These are phyloP conservation scores for Microbotryum silenes-acaulis DNA, from an alignment of 1,284 basidiomycete genomes.

Conservation along the genomic window DNA sequence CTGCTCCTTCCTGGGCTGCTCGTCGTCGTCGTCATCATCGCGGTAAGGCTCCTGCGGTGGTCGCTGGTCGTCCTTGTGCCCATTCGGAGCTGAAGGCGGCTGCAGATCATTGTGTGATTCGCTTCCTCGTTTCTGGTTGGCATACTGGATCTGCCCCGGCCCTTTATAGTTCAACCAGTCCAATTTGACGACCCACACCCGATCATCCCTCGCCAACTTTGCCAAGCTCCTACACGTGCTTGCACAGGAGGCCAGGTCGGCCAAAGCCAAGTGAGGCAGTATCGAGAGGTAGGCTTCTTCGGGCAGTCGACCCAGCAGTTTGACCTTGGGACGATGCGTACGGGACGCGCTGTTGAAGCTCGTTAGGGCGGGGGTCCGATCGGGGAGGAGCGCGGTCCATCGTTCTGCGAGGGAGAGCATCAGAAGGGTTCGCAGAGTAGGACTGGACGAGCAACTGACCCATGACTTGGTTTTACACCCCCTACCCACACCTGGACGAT, in stretches of 20 bases:
- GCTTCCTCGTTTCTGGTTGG: neutral
- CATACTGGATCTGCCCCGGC: constrained; percentile 14
- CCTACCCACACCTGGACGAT: no score
- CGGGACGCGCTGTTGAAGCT: neutral
- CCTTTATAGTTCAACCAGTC: constrained; percentile 22
- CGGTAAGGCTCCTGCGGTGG: no score
- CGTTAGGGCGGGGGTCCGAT: neutral
- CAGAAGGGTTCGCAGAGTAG: no score
- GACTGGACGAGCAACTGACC: no score
- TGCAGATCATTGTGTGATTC: neutral
- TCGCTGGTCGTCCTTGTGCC: no score
- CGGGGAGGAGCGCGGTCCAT: constrained; percentile 29
- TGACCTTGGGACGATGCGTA: neutral
- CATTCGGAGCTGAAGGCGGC: no score
- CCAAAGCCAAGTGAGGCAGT: constrained; percentile 61
- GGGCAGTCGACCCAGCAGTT: constrained; percentile 63
- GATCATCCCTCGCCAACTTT: constrained; percentile 59
- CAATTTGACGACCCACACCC: constrained; percentile 56
- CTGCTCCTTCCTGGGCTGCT: constrained; percentile 25
- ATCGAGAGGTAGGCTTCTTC: constrained; percentile 65
- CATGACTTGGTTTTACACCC: no score
- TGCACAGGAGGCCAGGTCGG: constrained; percentile 63
- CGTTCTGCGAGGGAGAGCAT: constrained; percentile 12
- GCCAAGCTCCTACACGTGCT: constrained; percentile 49
- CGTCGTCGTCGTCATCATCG: constrained; percentile 56